Evolutionary conservation across 441 rosid species (phyloP).

Genomic region (Populus trichocarpa): DNA sequence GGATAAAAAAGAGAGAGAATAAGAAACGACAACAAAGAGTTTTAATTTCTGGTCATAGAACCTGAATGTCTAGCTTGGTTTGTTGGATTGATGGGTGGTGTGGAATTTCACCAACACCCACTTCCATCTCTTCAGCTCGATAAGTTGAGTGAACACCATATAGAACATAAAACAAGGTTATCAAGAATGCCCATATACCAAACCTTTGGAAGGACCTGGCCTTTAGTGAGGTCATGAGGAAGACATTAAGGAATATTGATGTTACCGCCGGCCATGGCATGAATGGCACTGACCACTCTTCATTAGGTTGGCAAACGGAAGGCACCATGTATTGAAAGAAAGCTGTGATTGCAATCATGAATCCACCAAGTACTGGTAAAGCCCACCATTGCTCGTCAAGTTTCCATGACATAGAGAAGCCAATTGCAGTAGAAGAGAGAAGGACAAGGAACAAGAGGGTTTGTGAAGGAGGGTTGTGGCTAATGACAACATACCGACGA

Average conservation of each 20-base stretch:
- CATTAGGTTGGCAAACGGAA: constrained; percentile 15
- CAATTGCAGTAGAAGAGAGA: constrained; percentile 48
- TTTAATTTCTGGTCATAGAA: constrained; percentile 13
- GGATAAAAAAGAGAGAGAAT: background rate
- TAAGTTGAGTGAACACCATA: constrained; percentile 89
- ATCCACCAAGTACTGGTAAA: constrained; percentile 35
- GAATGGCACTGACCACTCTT: constrained; percentile 68
- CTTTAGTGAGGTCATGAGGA: constrained; percentile 68
- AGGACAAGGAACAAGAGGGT: constrained; percentile 67
- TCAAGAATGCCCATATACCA: constrained; percentile 67
- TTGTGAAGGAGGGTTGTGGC: constrained; percentile 43
- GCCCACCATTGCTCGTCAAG: constrained; percentile 54
- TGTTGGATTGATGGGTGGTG: constrained; percentile 36
- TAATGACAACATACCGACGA: constrained; percentile 43
- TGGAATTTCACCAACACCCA: constrained; percentile 23
- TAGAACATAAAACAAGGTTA: constrained; percentile 62
- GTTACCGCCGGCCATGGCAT: constrained; percentile 94
- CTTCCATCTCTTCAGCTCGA: constrained; percentile 65
- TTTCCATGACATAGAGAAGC: constrained; percentile 71
- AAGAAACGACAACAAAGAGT: background rate
- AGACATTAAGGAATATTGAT: constrained; percentile 68
- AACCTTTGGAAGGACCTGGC: constrained; percentile 54
- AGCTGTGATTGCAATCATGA: constrained; percentile 34
- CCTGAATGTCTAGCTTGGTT: constrained; percentile 46
- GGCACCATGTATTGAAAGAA: constrained; percentile 43